Evolutionary conservation across 2,329 filamentous ascomycete genomes (phyloP).

Genomic region (Pezizomycotina sp.): DNA sequence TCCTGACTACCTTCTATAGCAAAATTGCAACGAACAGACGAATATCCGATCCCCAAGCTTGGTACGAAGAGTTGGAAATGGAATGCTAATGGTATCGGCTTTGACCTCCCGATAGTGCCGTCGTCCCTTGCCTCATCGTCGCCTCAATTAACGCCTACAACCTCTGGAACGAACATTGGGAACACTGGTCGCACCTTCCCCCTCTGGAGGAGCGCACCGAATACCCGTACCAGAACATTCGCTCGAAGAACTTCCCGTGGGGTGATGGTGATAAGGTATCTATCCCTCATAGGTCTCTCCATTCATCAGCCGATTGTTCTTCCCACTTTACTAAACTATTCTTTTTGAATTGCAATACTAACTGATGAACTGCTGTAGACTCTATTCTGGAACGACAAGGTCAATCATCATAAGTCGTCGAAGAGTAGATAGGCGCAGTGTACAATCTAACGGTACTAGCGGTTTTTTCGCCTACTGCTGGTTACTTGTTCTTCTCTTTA

Average conservation of each 20-base stretch:
- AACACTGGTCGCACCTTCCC: conserved; percentile 73
- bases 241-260: conserved; percentile 88
- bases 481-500: conserved; percentile 6
- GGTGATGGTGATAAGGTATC: conserved; percentile 86
- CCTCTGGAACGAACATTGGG: conserved; percentile 93
- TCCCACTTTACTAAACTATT: background rate
- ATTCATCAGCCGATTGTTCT: background rate
- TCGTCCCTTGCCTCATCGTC: conserved; percentile 55
- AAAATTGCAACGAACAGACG: conserved; percentile 17
- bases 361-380: conserved; percentile 7
- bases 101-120: conserved; percentile 40
- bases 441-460: too few species aligned
- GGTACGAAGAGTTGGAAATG: background rate
- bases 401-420: conserved; percentile 99
- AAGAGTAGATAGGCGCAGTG: conserved; percentile 57
- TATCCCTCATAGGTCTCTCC: conserved; percentile 17
- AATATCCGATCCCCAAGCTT: background rate
- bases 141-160: conserved; percentile 69
- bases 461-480: too few species aligned
- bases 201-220: conserved; percentile 80
- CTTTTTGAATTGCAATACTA: conserved; percentile 9
- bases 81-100: conserved; percentile 3
- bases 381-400: conserved; percentile 62
- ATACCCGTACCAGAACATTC: conserved; percentile 97
- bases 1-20: conserved; percentile 34